A percentile compares a stretch with the other conserved stretches of the same genome.
phyloP scores from a whole-genome alignment of 257 asterid genomes.

The Capsicum baccatum region DNA sequence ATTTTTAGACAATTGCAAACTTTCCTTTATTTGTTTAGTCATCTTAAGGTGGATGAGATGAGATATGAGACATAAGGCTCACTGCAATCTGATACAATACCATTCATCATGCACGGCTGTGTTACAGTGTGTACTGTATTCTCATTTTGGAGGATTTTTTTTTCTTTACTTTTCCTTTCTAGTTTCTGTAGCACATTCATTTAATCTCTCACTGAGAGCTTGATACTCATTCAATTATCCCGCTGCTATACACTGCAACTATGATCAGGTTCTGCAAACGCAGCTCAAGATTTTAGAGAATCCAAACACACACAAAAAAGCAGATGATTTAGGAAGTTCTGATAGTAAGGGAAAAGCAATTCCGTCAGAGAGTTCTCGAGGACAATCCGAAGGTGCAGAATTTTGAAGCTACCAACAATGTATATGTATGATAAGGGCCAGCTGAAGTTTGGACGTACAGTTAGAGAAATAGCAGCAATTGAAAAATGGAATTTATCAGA shows the following conservation, averaged over 20 bases:
- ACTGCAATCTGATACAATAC: background rate
- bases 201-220: background rate
- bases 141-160: background rate
- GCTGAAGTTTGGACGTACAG: slow-evolving; percentile 21
- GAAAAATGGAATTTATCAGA: slow-evolving; percentile 4
- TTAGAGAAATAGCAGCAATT: slow-evolving; percentile 24
- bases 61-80: background rate
- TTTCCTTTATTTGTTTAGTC: background rate
- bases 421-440: background rate
- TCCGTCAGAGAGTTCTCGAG: slow-evolving; percentile 27
- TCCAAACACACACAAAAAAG: slow-evolving; percentile 40
- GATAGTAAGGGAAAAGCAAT: slow-evolving; percentile 62
- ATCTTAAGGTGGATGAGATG: slow-evolving; percentile 8
- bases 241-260: background rate
- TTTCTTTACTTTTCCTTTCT: slow-evolving; percentile 1
- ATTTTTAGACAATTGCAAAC: background rate
- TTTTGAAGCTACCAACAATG: background rate
- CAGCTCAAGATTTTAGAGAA: slow-evolving; percentile 61
- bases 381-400: background rate
- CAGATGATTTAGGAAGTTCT: slow-evolving; percentile 40
- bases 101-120: background rate
- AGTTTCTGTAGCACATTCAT: background rate
- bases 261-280: slow-evolving; percentile 60
- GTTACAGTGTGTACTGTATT: background rate
- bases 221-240: background rate